These are phyloP conservation scores for Funneliformis geosporum DNA, from an alignment of 192 early-diverging fungal genomes.

Conservation along the genomic window DNA sequence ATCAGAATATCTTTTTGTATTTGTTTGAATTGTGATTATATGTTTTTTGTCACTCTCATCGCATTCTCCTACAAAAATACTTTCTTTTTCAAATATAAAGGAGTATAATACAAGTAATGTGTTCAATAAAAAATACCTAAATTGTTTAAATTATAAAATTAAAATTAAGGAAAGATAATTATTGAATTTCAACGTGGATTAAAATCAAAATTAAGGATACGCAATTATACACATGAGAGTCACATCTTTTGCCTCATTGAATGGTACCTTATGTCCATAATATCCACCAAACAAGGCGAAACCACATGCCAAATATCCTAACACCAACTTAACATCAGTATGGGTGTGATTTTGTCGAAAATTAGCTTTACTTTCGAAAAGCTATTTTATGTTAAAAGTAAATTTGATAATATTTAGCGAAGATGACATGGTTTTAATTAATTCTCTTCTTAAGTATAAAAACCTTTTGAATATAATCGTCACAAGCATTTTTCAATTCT, in stretches of 20 bases:
- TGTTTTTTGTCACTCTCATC: constrained; percentile 20
- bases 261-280: constrained; percentile 69
- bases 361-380: constrained; percentile 45
- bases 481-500: constrained; percentile 66
- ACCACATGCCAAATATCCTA: constrained; percentile 75
- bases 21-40: constrained; percentile 29
- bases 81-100: constrained; percentile 64
- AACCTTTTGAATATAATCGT: constrained; percentile 64
- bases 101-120: constrained; percentile 56
- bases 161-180: neutral
- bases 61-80: constrained; percentile 65
- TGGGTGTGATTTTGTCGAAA: constrained; percentile 78
- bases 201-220: constrained; percentile 38
- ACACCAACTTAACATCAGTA: constrained; percentile 76
- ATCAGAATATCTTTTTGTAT: constrained; percentile 50
- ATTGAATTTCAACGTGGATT: neutral
- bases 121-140: constrained; percentile 51
- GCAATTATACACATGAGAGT: constrained; percentile 59
- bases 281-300: constrained; percentile 74
- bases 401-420: neutral
- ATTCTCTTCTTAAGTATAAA: neutral
- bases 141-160: neutral
- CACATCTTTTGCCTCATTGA: constrained; percentile 62
- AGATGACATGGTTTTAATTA: neutral
- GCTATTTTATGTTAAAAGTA: constrained; percentile 35